These are phyloP conservation scores for Haberlea rhodopensis DNA, from an alignment of 257 asterid genomes.

Conservation along the genomic window DNA sequence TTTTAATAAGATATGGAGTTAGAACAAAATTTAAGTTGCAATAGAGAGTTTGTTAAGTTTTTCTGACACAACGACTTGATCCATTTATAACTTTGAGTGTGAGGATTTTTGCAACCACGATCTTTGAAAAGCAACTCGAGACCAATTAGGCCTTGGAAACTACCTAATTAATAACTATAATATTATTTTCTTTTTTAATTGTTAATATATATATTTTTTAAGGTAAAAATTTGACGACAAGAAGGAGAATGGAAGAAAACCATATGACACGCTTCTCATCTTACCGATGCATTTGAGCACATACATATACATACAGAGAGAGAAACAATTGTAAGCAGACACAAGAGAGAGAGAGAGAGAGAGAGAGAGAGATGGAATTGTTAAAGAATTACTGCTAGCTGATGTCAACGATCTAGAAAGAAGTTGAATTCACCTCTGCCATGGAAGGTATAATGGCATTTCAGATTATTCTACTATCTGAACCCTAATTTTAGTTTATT, in stretches of 20 bases:
- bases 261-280: conserved; percentile 31
- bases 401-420: conserved; percentile 42
- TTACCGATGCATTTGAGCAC: conserved; percentile 29
- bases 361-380: conserved; percentile 29
- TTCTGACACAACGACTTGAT: too few species aligned
- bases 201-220: too few species aligned
- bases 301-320: conserved; percentile 24
- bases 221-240: too few species aligned
- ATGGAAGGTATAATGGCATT: conserved; percentile 38
- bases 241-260: conserved; percentile 10
- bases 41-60: too few species aligned
- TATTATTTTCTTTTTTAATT: too few species aligned
- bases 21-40: too few species aligned
- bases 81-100: too few species aligned
- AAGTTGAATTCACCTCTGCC: conserved; percentile 17
- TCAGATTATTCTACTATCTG: conserved; percentile 10
- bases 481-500: conserved; percentile 27
- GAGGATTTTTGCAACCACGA: too few species aligned
- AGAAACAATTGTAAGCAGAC: not conserved
- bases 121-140: too few species aligned
- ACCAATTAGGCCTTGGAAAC: too few species aligned
- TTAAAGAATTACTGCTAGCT: conserved; percentile 30
- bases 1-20: too few species aligned
- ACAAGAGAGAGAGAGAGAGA: not conserved
- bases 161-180: too few species aligned